A percentile compares a stretch with the other conserved stretches of the same genome.
phyloP scores from a whole-genome alignment of 169 alveolate species.

The Babesia ovata region DNA sequence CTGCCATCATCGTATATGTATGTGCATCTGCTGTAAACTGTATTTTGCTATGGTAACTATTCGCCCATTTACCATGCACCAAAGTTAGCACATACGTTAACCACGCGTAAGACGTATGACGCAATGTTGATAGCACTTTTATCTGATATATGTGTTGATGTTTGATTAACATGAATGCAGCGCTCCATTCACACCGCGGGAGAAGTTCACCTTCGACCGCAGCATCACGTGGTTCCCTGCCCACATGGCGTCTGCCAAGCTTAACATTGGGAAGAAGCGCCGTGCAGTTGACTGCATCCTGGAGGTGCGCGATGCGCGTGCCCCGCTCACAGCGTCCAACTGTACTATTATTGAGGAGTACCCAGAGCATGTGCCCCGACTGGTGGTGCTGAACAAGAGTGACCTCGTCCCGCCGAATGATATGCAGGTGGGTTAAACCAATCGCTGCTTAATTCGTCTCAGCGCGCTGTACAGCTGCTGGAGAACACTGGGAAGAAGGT shows the following conservation, averaged over 20 bases:
- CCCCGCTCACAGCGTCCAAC: slow-evolving; percentile 69
- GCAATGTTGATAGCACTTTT: background rate
- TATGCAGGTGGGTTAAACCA: slow-evolving; percentile 20
- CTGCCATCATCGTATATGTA: no score
- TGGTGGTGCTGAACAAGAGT: slow-evolving; percentile 63
- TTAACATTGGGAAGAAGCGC: slow-evolving; percentile 46
- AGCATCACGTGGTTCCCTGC: slow-evolving; percentile 69
- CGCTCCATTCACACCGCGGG: slow-evolving; percentile 29
- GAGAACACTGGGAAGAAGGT: slow-evolving; percentile 57
- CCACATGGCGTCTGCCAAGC: slow-evolving; percentile 66
- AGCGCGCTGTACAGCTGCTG: slow-evolving; percentile 56
- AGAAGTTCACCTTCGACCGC: slow-evolving; percentile 56
- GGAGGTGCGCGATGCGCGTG: slow-evolving; percentile 68
- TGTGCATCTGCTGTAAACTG: no score
- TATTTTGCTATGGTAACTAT: no score
- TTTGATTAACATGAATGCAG: background rate
- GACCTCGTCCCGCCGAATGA: slow-evolving; percentile 49
- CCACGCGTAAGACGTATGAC: background rate
- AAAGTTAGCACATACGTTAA: background rate
- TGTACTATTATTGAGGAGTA: slow-evolving; percentile 41
- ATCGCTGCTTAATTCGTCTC: background rate
- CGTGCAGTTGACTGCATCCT: slow-evolving; percentile 64
- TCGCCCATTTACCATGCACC: no score
- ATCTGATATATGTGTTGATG: background rate
- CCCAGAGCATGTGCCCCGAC: slow-evolving; percentile 37